Percentiles rank a stretch among this genome's conserved stretches.
These are phyloP conservation scores for Petunia axillaris DNA, from an alignment of 257 asterid species.

Conservation along the genomic window DNA sequence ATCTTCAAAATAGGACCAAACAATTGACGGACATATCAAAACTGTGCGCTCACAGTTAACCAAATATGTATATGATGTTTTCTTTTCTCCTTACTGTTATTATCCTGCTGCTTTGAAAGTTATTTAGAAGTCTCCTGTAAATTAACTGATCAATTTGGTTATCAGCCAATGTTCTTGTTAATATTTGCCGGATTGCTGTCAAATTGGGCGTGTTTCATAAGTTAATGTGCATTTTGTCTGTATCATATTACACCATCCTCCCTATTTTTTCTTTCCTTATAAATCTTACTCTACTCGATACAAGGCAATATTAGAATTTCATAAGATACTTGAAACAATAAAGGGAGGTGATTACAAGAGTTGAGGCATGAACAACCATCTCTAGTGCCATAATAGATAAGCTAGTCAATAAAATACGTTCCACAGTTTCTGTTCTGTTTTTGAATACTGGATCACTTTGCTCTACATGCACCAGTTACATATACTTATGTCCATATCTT, in stretches of 20 bases:
- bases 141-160: neutral
- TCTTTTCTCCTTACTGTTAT: constrained; percentile 3
- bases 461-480: too few relatives aligned
- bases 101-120: neutral
- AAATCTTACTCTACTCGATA: neutral
- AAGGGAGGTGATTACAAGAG: too few relatives aligned
- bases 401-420: too few relatives aligned
- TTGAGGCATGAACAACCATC: too few relatives aligned
- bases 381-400: too few relatives aligned
- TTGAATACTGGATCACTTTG: too few relatives aligned
- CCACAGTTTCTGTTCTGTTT: too few relatives aligned
- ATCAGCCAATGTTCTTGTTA: constrained; percentile 11
- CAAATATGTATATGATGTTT: constrained; percentile 22
- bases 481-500: too few relatives aligned
- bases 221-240: neutral
- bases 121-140: constrained; percentile 14
- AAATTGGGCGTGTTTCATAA: constrained; percentile 17
- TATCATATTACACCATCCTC: neutral
- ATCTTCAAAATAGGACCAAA: constrained; percentile 20
- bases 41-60: constrained; percentile 10
- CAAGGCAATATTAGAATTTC: neutral
- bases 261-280: neutral
- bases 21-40: neutral
- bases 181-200: constrained; percentile 18
- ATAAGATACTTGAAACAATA: neutral